A percentile compares a stretch with the other conserved stretches of the same genome.
Conservation (phyloP, 495 filamentous ascomycete species). For the Penicillium steckii region DNA sequence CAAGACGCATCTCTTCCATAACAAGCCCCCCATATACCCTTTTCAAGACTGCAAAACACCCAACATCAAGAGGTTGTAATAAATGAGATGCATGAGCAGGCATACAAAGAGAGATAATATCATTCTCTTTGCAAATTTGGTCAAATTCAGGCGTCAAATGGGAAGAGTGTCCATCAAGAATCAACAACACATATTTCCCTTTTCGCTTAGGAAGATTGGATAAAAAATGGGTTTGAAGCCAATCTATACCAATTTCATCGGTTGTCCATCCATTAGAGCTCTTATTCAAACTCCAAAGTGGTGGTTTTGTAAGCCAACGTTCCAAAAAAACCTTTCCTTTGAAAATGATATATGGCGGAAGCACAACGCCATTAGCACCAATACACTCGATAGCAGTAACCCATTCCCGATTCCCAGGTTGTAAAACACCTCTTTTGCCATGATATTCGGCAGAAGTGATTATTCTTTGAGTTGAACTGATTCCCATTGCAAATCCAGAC, state of each 20-base stretch:
- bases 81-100: too few relatives aligned
- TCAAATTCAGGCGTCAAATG: slow-evolving; percentile 20
- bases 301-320: slow-evolving; percentile 2
- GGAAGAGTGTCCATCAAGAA: slow-evolving; percentile 26
- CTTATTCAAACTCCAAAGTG: slow-evolving; percentile 10
- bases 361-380: not conserved
- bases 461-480: not conserved
- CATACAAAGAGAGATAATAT: too few relatives aligned
- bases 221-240: not conserved
- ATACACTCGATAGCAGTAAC: slow-evolving; percentile 1
- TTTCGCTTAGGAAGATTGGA: not conserved
- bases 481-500: not conserved
- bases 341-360: slow-evolving; percentile 1
- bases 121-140: slow-evolving; percentile 12
- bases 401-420: not conserved
- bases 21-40: slow-evolving; percentile 14
- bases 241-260: not conserved
- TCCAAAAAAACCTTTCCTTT: not conserved
- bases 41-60: too few relatives aligned
- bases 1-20: not conserved
- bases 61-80: too few relatives aligned
- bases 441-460: not conserved
- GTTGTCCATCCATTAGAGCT: not conserved
- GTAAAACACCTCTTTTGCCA: not conserved
- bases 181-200: slow-evolving; percentile 15